Evolutionary conservation across 495 filamentous ascomycete genomes (phyloP).

Genomic region (Tricharina praecox): DNA sequence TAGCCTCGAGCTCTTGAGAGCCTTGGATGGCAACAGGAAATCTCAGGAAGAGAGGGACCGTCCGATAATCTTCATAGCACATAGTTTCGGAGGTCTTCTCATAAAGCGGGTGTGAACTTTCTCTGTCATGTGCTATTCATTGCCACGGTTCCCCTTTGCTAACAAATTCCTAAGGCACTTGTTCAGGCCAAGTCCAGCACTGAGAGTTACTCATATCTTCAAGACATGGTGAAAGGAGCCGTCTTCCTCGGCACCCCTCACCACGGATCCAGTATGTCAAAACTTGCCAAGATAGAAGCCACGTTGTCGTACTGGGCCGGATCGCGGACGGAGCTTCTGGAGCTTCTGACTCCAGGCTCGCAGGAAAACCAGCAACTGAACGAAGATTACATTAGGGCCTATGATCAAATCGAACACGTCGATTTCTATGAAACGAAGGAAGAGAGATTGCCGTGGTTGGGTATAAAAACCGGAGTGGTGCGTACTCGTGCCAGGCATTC

Average conservation of each 20-base stretch:
- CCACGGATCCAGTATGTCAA: not conserved
- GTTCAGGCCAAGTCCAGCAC: not conserved
- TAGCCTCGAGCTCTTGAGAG: not conserved
- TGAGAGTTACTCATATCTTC: not conserved
- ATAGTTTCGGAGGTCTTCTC: not conserved
- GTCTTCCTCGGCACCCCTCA: not conserved
- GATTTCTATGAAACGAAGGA: not conserved
- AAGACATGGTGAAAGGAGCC: not conserved
- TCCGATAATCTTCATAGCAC: not conserved
- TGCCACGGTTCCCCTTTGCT: not conserved
- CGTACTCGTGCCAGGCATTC: not conserved
- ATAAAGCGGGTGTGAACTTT: not conserved
- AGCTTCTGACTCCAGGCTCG: not conserved
- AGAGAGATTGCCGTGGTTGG: not conserved
- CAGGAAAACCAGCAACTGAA: not conserved
- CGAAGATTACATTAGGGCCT: not conserved
- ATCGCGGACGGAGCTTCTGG: not conserved
- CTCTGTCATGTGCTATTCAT: not conserved
- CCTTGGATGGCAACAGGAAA: not conserved
- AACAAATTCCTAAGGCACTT: not conserved
- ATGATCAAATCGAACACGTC: not conserved
- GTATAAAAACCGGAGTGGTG: not conserved
- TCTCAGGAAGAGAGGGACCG: not conserved
- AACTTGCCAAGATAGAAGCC: not conserved
- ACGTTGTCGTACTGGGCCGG: not conserved